These are phyloP conservation scores for Phytophthora melonis DNA, from an alignment of 352 stramenopile genomes.

Conservation along the genomic window DNA sequence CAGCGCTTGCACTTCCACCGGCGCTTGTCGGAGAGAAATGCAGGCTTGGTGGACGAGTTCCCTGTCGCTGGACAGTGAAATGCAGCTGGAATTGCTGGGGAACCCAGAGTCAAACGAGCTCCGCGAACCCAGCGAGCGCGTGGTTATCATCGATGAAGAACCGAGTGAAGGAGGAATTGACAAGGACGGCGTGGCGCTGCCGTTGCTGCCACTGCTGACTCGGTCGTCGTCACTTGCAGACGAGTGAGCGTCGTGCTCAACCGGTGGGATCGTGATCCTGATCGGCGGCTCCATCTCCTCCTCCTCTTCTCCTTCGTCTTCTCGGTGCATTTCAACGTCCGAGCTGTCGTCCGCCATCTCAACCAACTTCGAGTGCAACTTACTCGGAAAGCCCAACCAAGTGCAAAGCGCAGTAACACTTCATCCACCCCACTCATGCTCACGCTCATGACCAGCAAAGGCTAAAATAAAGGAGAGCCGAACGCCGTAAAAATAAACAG, in stretches of 20 bases:
- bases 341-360: constrained; percentile 24
- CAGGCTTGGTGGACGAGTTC: constrained; percentile 55
- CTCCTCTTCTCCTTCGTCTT: constrained; percentile 14
- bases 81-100: constrained; percentile 27
- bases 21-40: constrained; percentile 30
- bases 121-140: constrained; percentile 29
- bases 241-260: constrained; percentile 4
- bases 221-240: constrained; percentile 32
- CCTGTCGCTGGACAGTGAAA: constrained; percentile 37
- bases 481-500: constrained; percentile 28
- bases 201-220: constrained; percentile 15
- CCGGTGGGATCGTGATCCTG: constrained; percentile 28
- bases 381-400: constrained; percentile 13
- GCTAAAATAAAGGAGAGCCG: constrained; percentile 12
- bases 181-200: constrained; percentile 12
- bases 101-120: constrained; percentile 38
- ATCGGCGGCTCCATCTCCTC: constrained; percentile 18
- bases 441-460: constrained; percentile 8
- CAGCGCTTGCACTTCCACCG: constrained; percentile 41
- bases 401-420: neutral
- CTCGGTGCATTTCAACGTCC: constrained; percentile 20
- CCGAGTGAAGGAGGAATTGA: constrained; percentile 28
- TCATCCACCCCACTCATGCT: too few species aligned
- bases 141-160: constrained; percentile 25
- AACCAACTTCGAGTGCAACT: neutral